A percentile compares a stretch with the other conserved stretches of the same genome.
phyloP scores from a whole-genome alignment of 2,329 filamentous ascomycete genomes.

The Botrytis fabae region DNA sequence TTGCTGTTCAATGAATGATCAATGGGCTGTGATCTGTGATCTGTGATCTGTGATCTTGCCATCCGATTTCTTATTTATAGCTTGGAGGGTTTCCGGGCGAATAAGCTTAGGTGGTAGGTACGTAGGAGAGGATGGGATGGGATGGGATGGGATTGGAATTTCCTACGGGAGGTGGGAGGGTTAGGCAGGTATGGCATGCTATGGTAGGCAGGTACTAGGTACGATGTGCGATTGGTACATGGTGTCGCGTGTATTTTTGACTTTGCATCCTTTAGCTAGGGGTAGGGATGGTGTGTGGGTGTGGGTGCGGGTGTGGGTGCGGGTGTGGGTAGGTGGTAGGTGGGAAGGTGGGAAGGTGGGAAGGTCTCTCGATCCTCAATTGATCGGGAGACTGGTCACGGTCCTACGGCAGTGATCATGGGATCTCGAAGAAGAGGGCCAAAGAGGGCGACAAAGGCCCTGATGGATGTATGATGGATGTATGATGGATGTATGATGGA shows the following conservation, averaged over 20 bases:
- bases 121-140: background rate
- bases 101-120: background rate
- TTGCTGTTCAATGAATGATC: background rate
- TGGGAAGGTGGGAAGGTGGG: background rate
- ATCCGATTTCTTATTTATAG: background rate
- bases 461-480: background rate
- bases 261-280: background rate
- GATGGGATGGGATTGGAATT: background rate
- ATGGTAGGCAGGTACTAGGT: background rate
- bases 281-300: background rate
- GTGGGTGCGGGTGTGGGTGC: background rate
- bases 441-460: background rate
- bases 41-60: background rate
- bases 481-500: background rate
- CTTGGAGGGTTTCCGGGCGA: background rate
- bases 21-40: background rate
- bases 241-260: constrained; percentile 5
- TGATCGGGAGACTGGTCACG: background rate
- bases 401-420: background rate
- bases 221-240: background rate
- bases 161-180: too few species aligned
- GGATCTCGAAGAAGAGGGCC: background rate
- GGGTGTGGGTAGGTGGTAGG: background rate
- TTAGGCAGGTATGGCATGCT: too few species aligned
- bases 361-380: background rate